These are phyloP conservation scores for Populus simonii DNA, from an alignment of 345 rosid genomes.

Conservation along the genomic window DNA sequence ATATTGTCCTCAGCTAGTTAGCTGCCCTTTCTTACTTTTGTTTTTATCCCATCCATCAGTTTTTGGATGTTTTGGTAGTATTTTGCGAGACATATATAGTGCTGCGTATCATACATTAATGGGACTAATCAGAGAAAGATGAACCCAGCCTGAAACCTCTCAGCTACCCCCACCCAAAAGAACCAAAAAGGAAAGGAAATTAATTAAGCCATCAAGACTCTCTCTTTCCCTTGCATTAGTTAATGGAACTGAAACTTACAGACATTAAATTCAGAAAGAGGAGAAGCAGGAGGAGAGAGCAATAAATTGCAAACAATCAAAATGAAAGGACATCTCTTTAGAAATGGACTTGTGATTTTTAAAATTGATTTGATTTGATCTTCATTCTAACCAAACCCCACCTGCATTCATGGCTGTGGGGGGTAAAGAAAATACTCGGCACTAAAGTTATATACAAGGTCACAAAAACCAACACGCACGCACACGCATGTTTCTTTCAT, in stretches of 20 bases:
- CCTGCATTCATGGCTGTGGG: constrained; percentile 41
- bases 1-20: constrained; percentile 2
- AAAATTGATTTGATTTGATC: constrained; percentile 22
- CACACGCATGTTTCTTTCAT: constrained; percentile 23
- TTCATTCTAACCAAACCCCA: constrained; percentile 39
- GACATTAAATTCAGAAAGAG: constrained; percentile 32
- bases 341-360: constrained; percentile 11
- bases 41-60: constrained; percentile 2
- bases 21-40: background rate
- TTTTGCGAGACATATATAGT: constrained; percentile 1
- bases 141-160: constrained; percentile 16
- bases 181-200: constrained; percentile 11
- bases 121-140: constrained; percentile 39
- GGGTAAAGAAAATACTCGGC: constrained; percentile 26
- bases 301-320: constrained; percentile 33
- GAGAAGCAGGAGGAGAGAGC: constrained; percentile 8
- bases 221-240: constrained; percentile 24
- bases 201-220: constrained; percentile 9
- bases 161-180: constrained; percentile 14
- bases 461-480: constrained; percentile 44
- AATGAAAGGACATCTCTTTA: constrained; percentile 17
- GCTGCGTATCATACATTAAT: constrained; percentile 33
- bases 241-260: constrained; percentile 39
- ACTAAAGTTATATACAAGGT: constrained; percentile 41
- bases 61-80: constrained; percentile 8